Percentiles rank a stretch among this genome's conserved stretches.
Evolutionary conservation across 1,284 basidiomycete species (phyloP).

Genomic region (Ustilago trichophora): DNA sequence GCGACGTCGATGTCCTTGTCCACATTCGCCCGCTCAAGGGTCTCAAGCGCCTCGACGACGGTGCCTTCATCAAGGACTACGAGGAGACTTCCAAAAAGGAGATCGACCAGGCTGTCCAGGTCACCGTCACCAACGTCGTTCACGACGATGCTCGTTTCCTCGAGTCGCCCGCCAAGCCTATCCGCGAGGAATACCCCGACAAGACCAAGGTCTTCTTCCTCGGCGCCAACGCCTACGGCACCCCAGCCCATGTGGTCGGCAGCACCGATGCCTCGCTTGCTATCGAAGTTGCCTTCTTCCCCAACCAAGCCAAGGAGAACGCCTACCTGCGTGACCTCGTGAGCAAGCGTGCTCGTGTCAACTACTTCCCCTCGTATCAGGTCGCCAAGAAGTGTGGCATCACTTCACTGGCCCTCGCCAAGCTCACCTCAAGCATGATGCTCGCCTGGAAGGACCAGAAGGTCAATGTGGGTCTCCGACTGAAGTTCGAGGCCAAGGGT

Average conservation of each 20-base stretch:
- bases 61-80: constrained; percentile 93
- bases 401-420: constrained; percentile 72
- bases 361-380: constrained; percentile 50
- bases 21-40: constrained; percentile 71
- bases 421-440: constrained; percentile 92
- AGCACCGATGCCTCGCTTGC: constrained; percentile 66
- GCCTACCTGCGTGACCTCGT: constrained; percentile 52
- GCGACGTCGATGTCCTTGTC: constrained; percentile 71
- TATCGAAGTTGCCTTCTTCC: constrained; percentile 57
- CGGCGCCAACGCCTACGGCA: constrained; percentile 90
- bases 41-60: constrained; percentile 84
- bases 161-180: constrained; percentile 77
- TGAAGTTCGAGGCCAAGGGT: constrained; percentile 97
- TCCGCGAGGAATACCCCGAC: constrained; percentile 87
- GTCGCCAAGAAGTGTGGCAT: constrained; percentile 55
- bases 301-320: constrained; percentile 60
- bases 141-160: constrained; percentile 62
- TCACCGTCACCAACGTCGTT: constrained; percentile 53
- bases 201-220: constrained; percentile 94
- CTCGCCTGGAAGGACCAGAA: constrained; percentile 79
- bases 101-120: constrained; percentile 77
- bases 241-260: constrained; percentile 88
- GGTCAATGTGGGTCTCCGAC: constrained; percentile 87
- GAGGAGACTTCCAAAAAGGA: constrained; percentile 79
- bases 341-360: constrained; percentile 36